Percentiles rank a stretch among this genome's conserved stretches.
These are phyloP conservation scores for Royoungia palumana DNA, from an alignment of 768 basidiomycete genomes.

Conservation along the genomic window DNA sequence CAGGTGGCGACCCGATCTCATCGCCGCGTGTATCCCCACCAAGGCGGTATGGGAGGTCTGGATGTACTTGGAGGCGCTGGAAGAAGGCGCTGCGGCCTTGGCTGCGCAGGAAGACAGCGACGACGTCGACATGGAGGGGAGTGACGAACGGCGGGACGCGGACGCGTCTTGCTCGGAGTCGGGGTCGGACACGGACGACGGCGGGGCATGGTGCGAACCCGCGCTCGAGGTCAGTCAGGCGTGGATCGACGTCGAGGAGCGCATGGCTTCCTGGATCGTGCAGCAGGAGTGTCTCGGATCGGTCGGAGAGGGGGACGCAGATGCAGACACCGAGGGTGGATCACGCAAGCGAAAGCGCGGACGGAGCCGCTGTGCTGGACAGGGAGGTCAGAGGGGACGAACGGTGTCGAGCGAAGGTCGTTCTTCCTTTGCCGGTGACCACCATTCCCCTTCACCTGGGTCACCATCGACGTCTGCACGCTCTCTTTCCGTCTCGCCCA, in stretches of 20 bases:
- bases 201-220: slow-evolving; percentile 13
- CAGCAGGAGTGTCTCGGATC: slow-evolving; percentile 11
- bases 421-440: not conserved
- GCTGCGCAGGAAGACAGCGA: slow-evolving; percentile 13
- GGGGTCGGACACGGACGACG: slow-evolving; percentile 13
- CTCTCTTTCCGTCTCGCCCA: not conserved
- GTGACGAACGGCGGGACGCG: not conserved
- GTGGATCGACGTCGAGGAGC: slow-evolving; percentile 35
- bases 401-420: not conserved
- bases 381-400: not conserved
- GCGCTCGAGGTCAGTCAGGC: slow-evolving; percentile 37
- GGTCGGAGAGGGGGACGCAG: not conserved
- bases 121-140: not conserved
- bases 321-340: not conserved
- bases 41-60: slow-evolving; percentile 68
- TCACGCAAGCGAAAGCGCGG: slow-evolving; percentile 13
- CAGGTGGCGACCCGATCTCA: slow-evolving; percentile 71
- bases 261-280: slow-evolving; percentile 26
- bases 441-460: not conserved
- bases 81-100: slow-evolving; percentile 17
- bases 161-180: slow-evolving; percentile 15
- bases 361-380: slow-evolving; percentile 1
- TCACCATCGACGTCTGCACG: not conserved
- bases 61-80: slow-evolving; percentile 58
- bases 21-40: slow-evolving; percentile 62